Evolutionary conservation across 192 early-diverging fungal species (phyloP).

Genomic region (Gaertneriomyces semiglobifer): DNA sequence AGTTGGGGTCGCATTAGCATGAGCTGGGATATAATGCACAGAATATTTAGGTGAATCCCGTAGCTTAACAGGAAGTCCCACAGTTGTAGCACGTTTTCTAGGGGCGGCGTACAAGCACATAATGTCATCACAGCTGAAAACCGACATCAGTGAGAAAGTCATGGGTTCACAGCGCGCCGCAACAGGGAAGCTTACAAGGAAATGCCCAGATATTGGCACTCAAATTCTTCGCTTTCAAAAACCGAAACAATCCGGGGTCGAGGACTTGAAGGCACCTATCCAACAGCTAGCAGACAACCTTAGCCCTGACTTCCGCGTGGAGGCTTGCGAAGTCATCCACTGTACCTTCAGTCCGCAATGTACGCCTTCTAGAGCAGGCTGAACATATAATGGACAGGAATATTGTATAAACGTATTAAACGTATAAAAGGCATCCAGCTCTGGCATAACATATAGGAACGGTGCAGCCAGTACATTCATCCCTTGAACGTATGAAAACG

Average conservation of each 20-base stretch:
- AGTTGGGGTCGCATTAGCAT: slow-evolving; percentile 72
- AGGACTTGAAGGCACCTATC: slow-evolving; percentile 73
- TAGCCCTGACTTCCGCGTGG: not conserved
- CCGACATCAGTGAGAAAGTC: not conserved
- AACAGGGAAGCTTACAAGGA: slow-evolving; percentile 58
- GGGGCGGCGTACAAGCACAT: slow-evolving; percentile 81
- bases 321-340: not conserved
- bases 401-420: slow-evolving; percentile 84
- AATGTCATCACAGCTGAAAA: slow-evolving; percentile 80
- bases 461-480: slow-evolving; percentile 94
- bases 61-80: slow-evolving; percentile 93
- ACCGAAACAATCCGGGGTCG: slow-evolving; percentile 70
- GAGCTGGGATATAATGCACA: slow-evolving; percentile 84
- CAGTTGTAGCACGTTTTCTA: slow-evolving; percentile 74
- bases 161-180: not conserved
- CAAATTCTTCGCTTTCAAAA: slow-evolving; percentile 67
- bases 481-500: slow-evolving; percentile 85
- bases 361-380: slow-evolving; percentile 81
- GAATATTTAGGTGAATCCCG: slow-evolving; percentile 89
- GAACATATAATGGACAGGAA: slow-evolving; percentile 90
- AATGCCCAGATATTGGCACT: slow-evolving; percentile 84
- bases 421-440: slow-evolving; percentile 85
- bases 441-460: slow-evolving; percentile 87
- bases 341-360: slow-evolving; percentile 82
- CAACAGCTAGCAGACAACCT: slow-evolving; percentile 56